Evolutionary conservation across 768 basidiomycete genomes (phyloP), one percentile per base, ranked within the genome.

Genomic region (Phylloporus sp.): DNA sequence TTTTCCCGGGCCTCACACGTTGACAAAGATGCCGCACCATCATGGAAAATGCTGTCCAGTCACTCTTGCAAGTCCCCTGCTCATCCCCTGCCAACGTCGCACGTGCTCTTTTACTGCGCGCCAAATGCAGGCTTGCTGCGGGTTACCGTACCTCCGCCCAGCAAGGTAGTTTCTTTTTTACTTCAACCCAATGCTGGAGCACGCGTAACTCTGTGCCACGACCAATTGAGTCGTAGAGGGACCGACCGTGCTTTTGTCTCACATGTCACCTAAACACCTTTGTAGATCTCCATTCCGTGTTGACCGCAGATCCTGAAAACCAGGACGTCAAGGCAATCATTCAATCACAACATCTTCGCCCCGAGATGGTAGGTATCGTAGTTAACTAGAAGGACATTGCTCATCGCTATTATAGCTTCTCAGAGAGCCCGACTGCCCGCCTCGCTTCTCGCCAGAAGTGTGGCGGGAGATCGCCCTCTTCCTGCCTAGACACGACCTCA

Each of bases 11-110:
- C 35, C 53, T 61, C 26, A 58, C 28, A 18, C 4, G 0, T 36
- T 32, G 34, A 38, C 24, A 53, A 56, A 67, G 78, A 45, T 81
- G 77, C 66, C 80, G 80, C 69, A 77, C 77, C 10, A 73, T 81
- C 59, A 79, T 86, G 70, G 86, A 88, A 72, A 88, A 86, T 64
- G 84, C 83, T 42, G 82, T 86, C 52, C 83, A 86, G 66, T 86
- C 85, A 5, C 82, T 83, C 56, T 72, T 88, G 36, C 76, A 80
- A 56, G 75, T 86, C 45, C 72, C 76, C 16, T 77, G 78, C 11
- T 70, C 81, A 38, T 72, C 77, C 35, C 66, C 78, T 10, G 72
- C 76, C 60, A 80, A 76, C 46, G 67, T 79, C 9, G 79, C 81
- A 20, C 80, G 77, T 61, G 84, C 84, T 46, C 78, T 82, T 53